These are phyloP conservation scores for Trypanosomatidae sp. DNA, from an alignment of 208 protist genomes.

Conservation along the genomic window DNA sequence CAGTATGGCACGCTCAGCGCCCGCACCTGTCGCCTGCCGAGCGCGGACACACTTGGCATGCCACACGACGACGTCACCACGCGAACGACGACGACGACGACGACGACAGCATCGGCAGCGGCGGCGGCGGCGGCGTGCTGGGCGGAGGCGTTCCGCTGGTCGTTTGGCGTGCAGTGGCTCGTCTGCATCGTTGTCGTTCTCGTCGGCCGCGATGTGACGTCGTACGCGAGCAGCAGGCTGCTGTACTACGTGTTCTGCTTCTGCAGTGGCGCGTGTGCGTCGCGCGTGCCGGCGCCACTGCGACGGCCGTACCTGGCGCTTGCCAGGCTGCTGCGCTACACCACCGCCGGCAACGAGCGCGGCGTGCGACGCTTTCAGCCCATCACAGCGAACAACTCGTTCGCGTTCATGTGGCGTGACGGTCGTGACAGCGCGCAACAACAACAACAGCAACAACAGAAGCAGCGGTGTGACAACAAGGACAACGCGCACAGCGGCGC, in stretches of 20 bases:
- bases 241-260: constrained; percentile 31
- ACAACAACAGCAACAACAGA: background rate
- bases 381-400: constrained; percentile 15
- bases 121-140: constrained; percentile 3
- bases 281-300: constrained; percentile 6
- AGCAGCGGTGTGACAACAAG: background rate
- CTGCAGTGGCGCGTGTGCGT: constrained; percentile 11
- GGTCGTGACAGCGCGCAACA: no score
- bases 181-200: constrained; percentile 21
- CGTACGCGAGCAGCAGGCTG: constrained; percentile 6
- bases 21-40: no score
- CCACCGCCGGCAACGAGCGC: constrained; percentile 16
- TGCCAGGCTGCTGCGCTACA: constrained; percentile 9
- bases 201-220: constrained; percentile 25
- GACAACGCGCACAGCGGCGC: background rate
- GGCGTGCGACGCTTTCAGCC: constrained; percentile 8
- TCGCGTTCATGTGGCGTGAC: constrained; percentile 6
- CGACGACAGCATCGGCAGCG: no score
- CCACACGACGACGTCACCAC: no score
- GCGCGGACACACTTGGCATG: no score
- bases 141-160: constrained; percentile 10
- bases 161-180: constrained; percentile 25
- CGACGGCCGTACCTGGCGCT: constrained; percentile 14
- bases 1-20: constrained; percentile 12
- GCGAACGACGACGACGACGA: no score